Evolutionary conservation across 2,329 filamentous ascomycete genomes (phyloP), one percentile per base, ranked within the genome.

Genomic region (Graphium sp.): DNA sequence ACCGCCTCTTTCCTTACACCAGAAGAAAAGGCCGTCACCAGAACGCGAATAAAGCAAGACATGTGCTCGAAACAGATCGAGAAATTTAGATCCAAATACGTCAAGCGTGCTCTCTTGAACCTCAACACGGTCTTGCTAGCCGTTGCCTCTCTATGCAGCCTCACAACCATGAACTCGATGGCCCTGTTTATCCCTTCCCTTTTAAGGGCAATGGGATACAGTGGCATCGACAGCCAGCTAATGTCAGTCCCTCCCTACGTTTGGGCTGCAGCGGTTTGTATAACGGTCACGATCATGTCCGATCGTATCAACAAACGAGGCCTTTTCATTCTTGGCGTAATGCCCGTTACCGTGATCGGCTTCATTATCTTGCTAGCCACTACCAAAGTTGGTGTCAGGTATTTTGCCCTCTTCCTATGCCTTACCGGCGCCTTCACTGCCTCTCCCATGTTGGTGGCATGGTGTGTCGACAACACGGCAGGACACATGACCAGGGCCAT

Each of bases 1-100:
- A 29, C 28, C 3, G 28, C 28, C 9, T 29, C 20, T 20, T 29
- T 29, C 28, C 20, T 29, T 11, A 29, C 28, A 7, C 20, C 28
- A 13, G 20, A 29, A 22, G 28, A 29, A 22, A 14, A 22, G 19
- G 18, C 8, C 13, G 20, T 23, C 14, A 22, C 20, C 20, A 17
- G 23, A 10, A 20, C 20, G 13, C 19, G 28, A 9, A 29, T 29
- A 22, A 22, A 29, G 28, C 9, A 23, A 13, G 28, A 29, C 13
- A n/a, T 22, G 6, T 20, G 13, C 12, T 22, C 23, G n/a, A 22
- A 29, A 22, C 20, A 22, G 7, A 8, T 16, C 7, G 28, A 29
- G 17, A 17, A 15, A 6, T 14, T n/a, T 8, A 29, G 20, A 14
- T 23, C 19, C 3, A 22, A 14, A 10, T 12, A 23, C 7, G 10